A percentile compares a stretch with the other conserved stretches of the same genome.
These are phyloP conservation scores for Arctium lappa DNA, from an alignment of 129 eudicot genomes.

Conservation along the genomic window DNA sequence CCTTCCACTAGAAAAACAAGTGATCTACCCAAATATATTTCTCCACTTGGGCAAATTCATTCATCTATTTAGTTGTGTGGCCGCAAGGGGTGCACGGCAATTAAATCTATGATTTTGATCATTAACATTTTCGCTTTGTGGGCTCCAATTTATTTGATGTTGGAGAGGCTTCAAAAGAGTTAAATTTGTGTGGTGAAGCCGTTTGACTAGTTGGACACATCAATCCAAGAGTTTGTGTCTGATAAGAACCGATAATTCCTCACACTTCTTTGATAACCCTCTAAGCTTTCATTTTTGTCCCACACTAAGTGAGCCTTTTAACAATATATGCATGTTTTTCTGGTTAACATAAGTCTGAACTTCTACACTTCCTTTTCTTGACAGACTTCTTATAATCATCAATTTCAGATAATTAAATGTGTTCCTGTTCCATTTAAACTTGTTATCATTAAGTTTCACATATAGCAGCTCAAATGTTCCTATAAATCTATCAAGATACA, in stretches of 20 bases:
- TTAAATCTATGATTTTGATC: neutral
- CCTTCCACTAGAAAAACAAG: conserved; percentile 4
- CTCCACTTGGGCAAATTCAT: neutral
- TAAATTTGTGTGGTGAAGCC: neutral
- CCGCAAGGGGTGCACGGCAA: conserved; percentile 1
- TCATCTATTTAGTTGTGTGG: neutral
- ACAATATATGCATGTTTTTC: conserved; percentile 13
- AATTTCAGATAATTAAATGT: neutral
- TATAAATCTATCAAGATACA: neutral
- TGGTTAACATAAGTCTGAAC: neutral
- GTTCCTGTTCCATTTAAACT: neutral
- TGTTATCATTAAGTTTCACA: neutral
- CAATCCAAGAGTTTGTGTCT: neutral
- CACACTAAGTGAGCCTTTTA: conserved; percentile 6
- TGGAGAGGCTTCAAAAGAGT: neutral
- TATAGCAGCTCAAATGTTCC: neutral
- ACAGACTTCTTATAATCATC: neutral
- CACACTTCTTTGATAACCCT: neutral
- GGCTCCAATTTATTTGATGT: conserved; percentile 16
- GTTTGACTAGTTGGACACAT: neutral
- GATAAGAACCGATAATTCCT: neutral
- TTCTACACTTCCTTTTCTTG: neutral
- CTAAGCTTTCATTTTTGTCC: conserved; percentile 1
- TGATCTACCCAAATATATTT: neutral
- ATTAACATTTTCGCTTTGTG: conserved; percentile 5